phyloP scores from a whole-genome alignment of 192 early-diverging fungal species.

The Entomortierella lignicola region DNA sequence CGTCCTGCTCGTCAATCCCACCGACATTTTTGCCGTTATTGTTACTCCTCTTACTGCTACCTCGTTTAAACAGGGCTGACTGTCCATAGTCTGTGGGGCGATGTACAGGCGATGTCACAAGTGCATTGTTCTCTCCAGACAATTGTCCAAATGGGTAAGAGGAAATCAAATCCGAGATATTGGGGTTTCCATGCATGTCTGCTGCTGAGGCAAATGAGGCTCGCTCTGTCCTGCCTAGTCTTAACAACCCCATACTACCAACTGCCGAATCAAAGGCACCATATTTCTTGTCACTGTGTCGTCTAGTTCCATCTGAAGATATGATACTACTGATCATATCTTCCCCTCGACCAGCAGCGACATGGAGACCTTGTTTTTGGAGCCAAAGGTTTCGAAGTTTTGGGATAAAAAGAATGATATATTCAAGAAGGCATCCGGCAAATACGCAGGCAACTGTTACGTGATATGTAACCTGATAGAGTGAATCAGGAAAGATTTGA shows the following conservation, averaged over 20 bases:
- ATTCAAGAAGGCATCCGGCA: slow-evolving; percentile 11
- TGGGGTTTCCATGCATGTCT: slow-evolving; percentile 18
- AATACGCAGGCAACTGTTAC: slow-evolving; percentile 22
- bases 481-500: slow-evolving; percentile 1
- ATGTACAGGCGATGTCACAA: slow-evolving; percentile 11
- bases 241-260: too few relatives aligned
- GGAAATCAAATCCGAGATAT: slow-evolving; percentile 37
- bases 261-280: too few relatives aligned
- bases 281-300: too few relatives aligned
- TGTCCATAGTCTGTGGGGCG: slow-evolving; percentile 10
- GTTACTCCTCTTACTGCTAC: background rate
- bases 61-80: slow-evolving; percentile 15
- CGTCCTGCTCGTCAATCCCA: background rate
- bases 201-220: slow-evolving; percentile 2
- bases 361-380: slow-evolving; percentile 29
- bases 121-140: background rate
- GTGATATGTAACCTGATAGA: slow-evolving; percentile 23
- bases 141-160: slow-evolving; percentile 49
- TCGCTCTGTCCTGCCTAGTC: background rate
- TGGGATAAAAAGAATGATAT: slow-evolving; percentile 30
- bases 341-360: slow-evolving; percentile 25
- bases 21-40: background rate
- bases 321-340: slow-evolving; percentile 15
- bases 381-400: slow-evolving; percentile 35
- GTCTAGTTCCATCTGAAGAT: background rate